Base-by-base conservation (phyloP, 371 early-diverging fungal genomes). In the Mucor circinelloides region DNA sequence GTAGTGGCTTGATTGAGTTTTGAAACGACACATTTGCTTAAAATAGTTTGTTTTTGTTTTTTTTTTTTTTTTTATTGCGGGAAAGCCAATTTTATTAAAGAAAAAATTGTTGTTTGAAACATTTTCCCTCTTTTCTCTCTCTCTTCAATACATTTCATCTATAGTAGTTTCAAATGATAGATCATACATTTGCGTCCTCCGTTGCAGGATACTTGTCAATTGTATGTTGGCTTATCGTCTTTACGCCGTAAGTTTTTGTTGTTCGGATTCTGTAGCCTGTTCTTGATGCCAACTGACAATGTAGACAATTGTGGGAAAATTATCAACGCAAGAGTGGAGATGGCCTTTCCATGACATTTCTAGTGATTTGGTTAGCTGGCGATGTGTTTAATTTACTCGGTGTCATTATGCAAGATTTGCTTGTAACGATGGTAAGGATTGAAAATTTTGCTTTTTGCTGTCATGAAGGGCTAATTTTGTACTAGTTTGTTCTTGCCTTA, bases 351-450 rank as follows among this genome's bases (percentile, higher is more conserved):
- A 67, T 90, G 67, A 74, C 83, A 1, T 94, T 95, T 66, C 68
- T 95, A 9, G 78, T 87, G 23, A 87, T 91, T 71, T 95, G 96
- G 96, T 75, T 93, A n/a, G 82, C 86, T 1, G 96, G 95, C 15
- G 96, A 95, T 68, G 71, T 92, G 31, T 85, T 89, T 72, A 94
- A 94, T 75, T 74, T 94, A 36, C 72, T 88, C 52, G 96, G 95
- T 46, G 88, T 91, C 50, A 76, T 90, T 21, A 78, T 90, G 71
- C 93, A 94, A 58, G 79, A 89, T 58, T 83, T 95, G 50, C 69
- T 93, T 46, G 68, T 85, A 7, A 91, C 93, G 0, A 88, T 89
- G 79, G 80, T 80, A 74, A 71, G 0, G 19, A n/a, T 13, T 10
- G 13, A 50, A 23, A 23, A 10, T 12, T 48, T 23, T 48, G 21